Evolutionary conservation across 2,329 filamentous ascomycete genomes (phyloP).

Genomic region (Beauveria sp.): DNA sequence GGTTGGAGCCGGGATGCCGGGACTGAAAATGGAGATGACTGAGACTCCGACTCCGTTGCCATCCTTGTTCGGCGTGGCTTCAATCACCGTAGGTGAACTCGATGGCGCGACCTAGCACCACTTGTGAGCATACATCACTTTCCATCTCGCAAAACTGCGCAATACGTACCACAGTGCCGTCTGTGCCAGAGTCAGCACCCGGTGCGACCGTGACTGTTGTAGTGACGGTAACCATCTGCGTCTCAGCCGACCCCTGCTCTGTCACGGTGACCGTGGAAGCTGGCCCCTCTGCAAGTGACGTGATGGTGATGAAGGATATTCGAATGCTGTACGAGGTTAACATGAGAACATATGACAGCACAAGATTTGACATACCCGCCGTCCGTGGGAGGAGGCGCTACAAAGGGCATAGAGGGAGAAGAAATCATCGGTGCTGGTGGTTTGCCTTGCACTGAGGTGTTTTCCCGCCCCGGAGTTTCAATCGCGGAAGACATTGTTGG

Average conservation of each 20-base stretch:
- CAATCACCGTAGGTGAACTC: neutral
- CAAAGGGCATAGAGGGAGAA: no score
- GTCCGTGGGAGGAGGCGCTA: neutral
- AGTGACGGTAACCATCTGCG: neutral
- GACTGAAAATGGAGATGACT: constrained; percentile 5
- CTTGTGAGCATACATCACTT: no score
- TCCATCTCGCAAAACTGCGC: no score
- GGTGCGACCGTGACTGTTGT: neutral
- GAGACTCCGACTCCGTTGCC: constrained; percentile 24
- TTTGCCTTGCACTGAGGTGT: no score
- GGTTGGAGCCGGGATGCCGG: neutral
- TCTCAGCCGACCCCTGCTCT: neutral
- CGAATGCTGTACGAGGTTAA: neutral
- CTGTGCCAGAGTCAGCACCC: neutral
- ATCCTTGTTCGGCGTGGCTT: constrained; percentile 13
- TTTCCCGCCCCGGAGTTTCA: no score
- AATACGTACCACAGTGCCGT: no score
- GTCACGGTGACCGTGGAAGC: neutral
- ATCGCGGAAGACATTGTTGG: neutral
- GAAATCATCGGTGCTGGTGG: no score
- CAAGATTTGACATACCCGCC: neutral
- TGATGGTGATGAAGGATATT: neutral
- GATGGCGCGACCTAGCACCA: neutral
- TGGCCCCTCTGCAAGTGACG: neutral
- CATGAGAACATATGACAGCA: neutral